phyloP scores from a whole-genome alignment of 305 asterid genomes.

The Fraxinus velutina region DNA sequence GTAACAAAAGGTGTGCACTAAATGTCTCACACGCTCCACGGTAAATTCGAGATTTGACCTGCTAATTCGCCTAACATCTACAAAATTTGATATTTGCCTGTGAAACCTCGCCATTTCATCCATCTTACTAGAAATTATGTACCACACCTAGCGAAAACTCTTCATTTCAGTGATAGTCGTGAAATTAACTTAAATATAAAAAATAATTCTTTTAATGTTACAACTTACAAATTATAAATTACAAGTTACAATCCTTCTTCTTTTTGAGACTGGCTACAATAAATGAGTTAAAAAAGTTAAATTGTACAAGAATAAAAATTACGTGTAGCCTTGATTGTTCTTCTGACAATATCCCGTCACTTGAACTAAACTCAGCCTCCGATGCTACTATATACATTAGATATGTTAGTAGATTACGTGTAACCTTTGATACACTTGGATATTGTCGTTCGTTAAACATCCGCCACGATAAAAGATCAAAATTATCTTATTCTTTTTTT shows the following conservation, averaged over 20 bases:
- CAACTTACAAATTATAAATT: background rate
- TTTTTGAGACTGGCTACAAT: background rate
- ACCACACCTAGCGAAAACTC: background rate
- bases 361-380: background rate
- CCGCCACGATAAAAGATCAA: background rate
- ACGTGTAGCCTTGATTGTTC: background rate
- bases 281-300: no score
- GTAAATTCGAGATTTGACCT: background rate
- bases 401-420: background rate
- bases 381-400: background rate
- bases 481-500: no score
- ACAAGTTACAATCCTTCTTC: background rate
- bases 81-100: background rate
- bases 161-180: background rate
- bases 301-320: background rate
- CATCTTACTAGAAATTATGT: background rate
- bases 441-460: background rate
- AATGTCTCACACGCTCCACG: background rate
- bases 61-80: background rate
- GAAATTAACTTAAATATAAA: background rate
- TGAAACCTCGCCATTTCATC: background rate
- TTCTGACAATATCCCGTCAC: background rate
- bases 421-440: background rate
- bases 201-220: no score
- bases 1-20: background rate